Percentiles rank a stretch among this genome's conserved stretches.
phyloP scores from a whole-genome alignment of 2,329 filamentous ascomycete species.

The Aspergillus phoenicis region DNA sequence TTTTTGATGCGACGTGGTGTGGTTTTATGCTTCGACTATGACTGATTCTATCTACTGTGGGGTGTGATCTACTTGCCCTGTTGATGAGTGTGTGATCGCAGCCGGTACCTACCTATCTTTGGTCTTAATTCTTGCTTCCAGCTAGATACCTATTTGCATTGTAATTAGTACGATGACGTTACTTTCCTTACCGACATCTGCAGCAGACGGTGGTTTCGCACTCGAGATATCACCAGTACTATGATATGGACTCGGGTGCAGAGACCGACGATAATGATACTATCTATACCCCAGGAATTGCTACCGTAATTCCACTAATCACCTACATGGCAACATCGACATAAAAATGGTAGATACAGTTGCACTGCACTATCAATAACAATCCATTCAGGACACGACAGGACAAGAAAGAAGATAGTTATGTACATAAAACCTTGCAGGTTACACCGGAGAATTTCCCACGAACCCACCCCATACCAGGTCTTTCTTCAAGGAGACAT shows the following conservation, averaged over 20 bases:
- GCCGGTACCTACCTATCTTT: slow-evolving; percentile 1
- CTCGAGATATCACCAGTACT: too few species aligned
- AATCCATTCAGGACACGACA: too few species aligned
- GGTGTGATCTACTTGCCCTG: slow-evolving; percentile 6
- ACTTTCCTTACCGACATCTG: slow-evolving; percentile 21
- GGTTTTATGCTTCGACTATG: slow-evolving; percentile 13
- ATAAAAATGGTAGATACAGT: too few species aligned
- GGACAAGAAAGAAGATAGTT: too few species aligned
- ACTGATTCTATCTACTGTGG: background rate
- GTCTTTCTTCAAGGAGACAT: too few species aligned
- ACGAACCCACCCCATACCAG: too few species aligned
- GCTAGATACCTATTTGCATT: slow-evolving; percentile 40
- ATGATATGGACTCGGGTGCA: too few species aligned
- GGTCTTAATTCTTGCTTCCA: slow-evolving; percentile 15
- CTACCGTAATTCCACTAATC: background rate
- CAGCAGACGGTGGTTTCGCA: too few species aligned
- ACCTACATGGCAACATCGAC: background rate
- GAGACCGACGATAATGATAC: background rate
- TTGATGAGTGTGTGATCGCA: background rate
- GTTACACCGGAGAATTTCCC: too few species aligned
- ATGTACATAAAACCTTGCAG: too few species aligned
- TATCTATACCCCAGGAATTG: background rate
- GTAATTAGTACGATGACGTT: slow-evolving; percentile 32
- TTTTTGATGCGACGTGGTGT: slow-evolving; percentile 12
- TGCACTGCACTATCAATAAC: too few species aligned